phyloP scores from a whole-genome alignment of 2,329 filamentous ascomycete species.

The Aspergillus alliaceus region DNA sequence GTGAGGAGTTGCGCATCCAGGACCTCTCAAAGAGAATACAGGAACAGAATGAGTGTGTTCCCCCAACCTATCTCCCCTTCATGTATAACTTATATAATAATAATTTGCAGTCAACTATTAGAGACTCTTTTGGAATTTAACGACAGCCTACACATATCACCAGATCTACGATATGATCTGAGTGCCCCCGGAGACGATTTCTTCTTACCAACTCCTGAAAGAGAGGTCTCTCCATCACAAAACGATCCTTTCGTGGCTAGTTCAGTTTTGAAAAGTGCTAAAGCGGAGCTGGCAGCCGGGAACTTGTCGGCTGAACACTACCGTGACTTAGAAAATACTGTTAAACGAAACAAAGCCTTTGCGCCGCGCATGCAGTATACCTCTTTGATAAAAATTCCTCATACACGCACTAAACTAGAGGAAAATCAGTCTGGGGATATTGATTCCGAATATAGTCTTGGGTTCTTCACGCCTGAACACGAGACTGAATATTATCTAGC shows the following conservation, averaged over 20 bases:
- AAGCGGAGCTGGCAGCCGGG: constrained; percentile 36
- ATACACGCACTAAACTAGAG: constrained; percentile 21
- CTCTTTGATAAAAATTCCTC: constrained; percentile 32
- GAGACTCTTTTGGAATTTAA: constrained; percentile 91
- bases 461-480: constrained; percentile 46
- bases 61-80: background rate
- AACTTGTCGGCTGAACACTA: constrained; percentile 37
- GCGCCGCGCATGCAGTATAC: constrained; percentile 35
- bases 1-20: constrained; percentile 77
- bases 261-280: constrained; percentile 41
- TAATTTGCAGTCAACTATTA: constrained; percentile 70
- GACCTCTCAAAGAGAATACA: constrained; percentile 80
- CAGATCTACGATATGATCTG: constrained; percentile 73
- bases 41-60: constrained; percentile 83
- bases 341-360: constrained; percentile 42
- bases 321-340: constrained; percentile 37
- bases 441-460: constrained; percentile 35
- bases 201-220: constrained; percentile 49
- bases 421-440: constrained; percentile 17
- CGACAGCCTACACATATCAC: constrained; percentile 73
- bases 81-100: constrained; percentile 8
- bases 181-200: constrained; percentile 46
- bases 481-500: constrained; percentile 45
- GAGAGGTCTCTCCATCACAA: constrained; percentile 32
- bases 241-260: constrained; percentile 34